Evolutionary conservation across 768 basidiomycete genomes (phyloP).

Genomic region (Paxillus ammoniavirescens): DNA sequence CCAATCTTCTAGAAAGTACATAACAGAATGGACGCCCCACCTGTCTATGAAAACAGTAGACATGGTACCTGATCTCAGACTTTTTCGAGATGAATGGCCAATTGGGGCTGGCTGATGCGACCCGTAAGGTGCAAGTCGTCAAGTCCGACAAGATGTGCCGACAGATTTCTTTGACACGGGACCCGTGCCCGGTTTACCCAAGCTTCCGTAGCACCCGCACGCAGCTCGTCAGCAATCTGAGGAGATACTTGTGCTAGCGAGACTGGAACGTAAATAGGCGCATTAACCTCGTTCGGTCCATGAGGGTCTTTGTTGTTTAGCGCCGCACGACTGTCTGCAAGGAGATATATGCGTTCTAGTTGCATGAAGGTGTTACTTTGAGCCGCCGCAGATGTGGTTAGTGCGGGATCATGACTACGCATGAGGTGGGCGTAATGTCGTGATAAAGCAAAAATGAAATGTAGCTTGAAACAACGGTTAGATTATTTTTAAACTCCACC

Average conservation of each 20-base stretch:
- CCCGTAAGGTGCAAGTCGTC: no score
- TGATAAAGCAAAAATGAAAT: slow-evolving; percentile 72
- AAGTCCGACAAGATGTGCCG: background rate
- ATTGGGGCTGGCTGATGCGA: background rate
- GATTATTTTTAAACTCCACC: background rate
- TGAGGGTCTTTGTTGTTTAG: slow-evolving; percentile 6
- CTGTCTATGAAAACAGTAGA: no score
- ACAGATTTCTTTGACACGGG: background rate
- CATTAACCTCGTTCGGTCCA: background rate
- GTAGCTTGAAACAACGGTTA: slow-evolving; percentile 45
- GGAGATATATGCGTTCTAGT: slow-evolving; percentile 62
- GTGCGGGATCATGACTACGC: slow-evolving; percentile 34
- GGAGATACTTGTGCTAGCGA: slow-evolving; percentile 52
- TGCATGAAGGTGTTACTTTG: slow-evolving; percentile 11
- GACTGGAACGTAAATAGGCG: slow-evolving; percentile 65
- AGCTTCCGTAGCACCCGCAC: slow-evolving; percentile 60
- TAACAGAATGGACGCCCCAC: no score
- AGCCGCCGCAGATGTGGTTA: no score
- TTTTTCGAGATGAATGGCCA: background rate
- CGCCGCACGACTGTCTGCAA: slow-evolving; percentile 26
- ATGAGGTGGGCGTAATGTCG: slow-evolving; percentile 59
- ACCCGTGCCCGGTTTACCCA: slow-evolving; percentile 46
- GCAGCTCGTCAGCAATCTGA: slow-evolving; percentile 33
- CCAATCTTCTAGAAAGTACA: no score
- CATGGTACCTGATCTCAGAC: no score